Percentiles rank a stretch among this genome's conserved stretches.
These are phyloP conservation scores for Pisolithus sp. DNA, from an alignment of 768 basidiomycete genomes.

Conservation along the genomic window DNA sequence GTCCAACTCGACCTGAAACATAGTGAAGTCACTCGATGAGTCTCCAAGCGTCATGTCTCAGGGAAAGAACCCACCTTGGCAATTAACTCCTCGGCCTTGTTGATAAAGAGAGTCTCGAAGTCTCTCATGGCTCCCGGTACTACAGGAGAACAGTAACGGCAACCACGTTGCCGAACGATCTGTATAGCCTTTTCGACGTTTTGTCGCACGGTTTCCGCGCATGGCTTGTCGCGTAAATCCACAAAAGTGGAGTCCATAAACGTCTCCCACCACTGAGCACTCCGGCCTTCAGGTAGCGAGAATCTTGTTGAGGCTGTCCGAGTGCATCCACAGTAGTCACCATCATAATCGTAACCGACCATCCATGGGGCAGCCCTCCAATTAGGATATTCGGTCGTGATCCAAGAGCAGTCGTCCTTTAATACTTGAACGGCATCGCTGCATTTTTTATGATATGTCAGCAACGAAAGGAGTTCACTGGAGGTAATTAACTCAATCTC, in stretches of 20 bases:
- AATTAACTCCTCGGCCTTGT: conserved; percentile 8
- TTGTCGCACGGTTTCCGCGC: conserved; percentile 4
- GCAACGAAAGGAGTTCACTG: conserved; percentile 17
- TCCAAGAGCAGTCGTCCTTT: conserved; percentile 8
- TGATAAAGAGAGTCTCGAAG: conserved; percentile 7
- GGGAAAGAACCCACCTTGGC: conserved; percentile 3
- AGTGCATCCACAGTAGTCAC: neutral
- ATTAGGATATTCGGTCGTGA: conserved; percentile 7
- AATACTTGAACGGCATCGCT: conserved; percentile 7
- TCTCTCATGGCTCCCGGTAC: conserved; percentile 8
- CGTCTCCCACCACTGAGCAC: conserved; percentile 17
- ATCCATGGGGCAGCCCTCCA: neutral
- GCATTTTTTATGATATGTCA: conserved; percentile 17
- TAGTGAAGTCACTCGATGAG: neutral
- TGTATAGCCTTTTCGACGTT: neutral
- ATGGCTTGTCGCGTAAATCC: conserved; percentile 15
- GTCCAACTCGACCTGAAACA: conserved; percentile 7
- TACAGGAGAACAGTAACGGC: neutral
- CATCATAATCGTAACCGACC: neutral
- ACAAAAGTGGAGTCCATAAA: conserved; percentile 12
- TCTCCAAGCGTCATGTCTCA: no score
- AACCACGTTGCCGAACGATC: neutral
- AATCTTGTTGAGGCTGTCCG: neutral
- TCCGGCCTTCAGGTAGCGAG: rapidly evolving
- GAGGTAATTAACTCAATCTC: conserved; percentile 25